phyloP scores from a whole-genome alignment of 352 stramenopile species.

The Aphanomyces euteiches region DNA sequence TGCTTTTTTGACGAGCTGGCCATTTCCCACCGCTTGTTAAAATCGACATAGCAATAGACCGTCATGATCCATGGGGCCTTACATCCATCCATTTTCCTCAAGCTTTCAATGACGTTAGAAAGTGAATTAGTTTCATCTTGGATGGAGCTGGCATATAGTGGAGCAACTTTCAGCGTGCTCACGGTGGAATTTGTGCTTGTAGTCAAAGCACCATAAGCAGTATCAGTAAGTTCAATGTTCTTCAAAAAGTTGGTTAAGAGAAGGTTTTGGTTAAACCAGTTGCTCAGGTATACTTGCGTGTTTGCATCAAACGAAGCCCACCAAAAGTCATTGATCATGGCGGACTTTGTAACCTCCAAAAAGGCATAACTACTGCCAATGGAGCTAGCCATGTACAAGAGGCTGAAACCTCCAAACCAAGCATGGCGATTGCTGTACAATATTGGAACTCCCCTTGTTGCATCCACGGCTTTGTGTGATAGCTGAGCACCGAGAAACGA shows the following conservation, averaged over 20 bases:
- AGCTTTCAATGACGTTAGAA: constrained; percentile 10
- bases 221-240: neutral
- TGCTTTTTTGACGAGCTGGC: neutral
- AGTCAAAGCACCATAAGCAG: neutral
- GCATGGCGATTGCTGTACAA: neutral
- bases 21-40: constrained; percentile 20
- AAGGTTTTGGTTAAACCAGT: constrained; percentile 20
- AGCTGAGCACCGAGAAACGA: neutral
- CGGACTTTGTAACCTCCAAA: neutral
- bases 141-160: constrained; percentile 14
- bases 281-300: constrained; percentile 8
- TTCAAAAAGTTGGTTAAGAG: neutral
- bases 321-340: constrained; percentile 31
- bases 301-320: constrained; percentile 16
- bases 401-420: neutral
- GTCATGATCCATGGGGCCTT: constrained; percentile 16
- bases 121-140: constrained; percentile 29
- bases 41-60: constrained; percentile 27
- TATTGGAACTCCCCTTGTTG: neutral
- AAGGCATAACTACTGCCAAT: constrained; percentile 19
- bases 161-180: neutral
- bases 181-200: constrained; percentile 2
- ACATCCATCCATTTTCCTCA: constrained; percentile 18
- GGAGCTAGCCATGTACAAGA: constrained; percentile 16
- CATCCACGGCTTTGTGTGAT: too few relatives aligned